phyloP scores from a whole-genome alignment of 2,329 filamentous ascomycete species.

The Volutella citrinella region DNA sequence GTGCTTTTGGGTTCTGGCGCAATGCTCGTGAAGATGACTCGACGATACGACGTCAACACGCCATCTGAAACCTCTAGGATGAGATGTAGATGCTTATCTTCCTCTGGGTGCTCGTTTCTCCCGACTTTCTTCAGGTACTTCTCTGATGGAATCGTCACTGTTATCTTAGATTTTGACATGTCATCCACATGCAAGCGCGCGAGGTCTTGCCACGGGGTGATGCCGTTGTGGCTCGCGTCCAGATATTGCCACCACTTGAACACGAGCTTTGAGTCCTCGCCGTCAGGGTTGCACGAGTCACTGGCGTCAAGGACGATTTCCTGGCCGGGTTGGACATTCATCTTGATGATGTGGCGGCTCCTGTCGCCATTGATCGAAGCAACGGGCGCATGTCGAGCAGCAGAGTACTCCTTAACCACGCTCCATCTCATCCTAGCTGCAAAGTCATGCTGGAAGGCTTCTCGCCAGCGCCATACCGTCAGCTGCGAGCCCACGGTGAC shows the following conservation, averaged over 20 bases:
- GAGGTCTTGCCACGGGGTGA: too few species aligned
- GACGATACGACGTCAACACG: not conserved
- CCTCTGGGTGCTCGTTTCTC: not conserved
- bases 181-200: too few species aligned
- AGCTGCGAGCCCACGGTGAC: constrained; percentile 27
- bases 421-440: constrained; percentile 40
- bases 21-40: not conserved
- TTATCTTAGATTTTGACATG: too few species aligned
- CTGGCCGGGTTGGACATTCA: constrained; percentile 38
- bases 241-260: constrained; percentile 52
- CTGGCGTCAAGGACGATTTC: constrained; percentile 42
- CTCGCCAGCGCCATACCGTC: constrained; percentile 41
- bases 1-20: not conserved
- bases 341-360: constrained; percentile 33
- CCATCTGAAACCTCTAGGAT: not conserved
- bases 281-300: constrained; percentile 44
- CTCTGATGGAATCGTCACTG: not conserved
- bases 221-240: too few species aligned
- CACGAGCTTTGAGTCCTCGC: constrained; percentile 35
- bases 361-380: constrained; percentile 38
- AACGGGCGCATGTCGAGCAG: constrained; percentile 46
- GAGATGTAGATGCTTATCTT: not conserved
- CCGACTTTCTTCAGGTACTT: not conserved
- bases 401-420: constrained; percentile 19
- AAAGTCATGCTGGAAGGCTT: constrained; percentile 40